Conservation (phyloP, 495 filamentous ascomycete species). For the Pseudevernia furfuracea region DNA sequence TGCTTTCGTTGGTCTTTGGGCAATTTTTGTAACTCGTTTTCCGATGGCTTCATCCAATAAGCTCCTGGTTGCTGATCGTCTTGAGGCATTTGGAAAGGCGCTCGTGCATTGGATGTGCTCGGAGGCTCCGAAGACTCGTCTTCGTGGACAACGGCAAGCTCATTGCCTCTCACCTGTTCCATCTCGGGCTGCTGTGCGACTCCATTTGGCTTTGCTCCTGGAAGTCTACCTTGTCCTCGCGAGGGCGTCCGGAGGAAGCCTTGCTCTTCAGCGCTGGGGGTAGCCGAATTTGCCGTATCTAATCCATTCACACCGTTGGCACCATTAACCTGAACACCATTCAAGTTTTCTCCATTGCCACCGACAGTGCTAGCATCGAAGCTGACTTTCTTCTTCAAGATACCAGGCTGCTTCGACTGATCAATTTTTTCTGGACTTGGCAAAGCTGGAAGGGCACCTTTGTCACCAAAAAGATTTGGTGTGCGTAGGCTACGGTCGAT, state of each 20-base stretch:
- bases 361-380: conserved; percentile 60
- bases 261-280: conserved; percentile 58
- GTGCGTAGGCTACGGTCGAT: conserved; percentile 78
- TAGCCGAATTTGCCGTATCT: conserved; percentile 40
- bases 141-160: conserved; percentile 73
- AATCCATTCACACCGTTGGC: conserved; percentile 41
- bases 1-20: conserved; percentile 61
- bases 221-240: conserved; percentile 40
- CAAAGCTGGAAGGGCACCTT: conserved; percentile 36
- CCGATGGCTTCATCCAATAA: conserved; percentile 78
- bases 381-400: conserved; percentile 76
- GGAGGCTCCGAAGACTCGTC: conserved; percentile 44
- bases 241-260: conserved; percentile 54
- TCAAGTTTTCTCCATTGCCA: conserved; percentile 31
- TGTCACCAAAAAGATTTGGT: conserved; percentile 55
- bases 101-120: conserved; percentile 31
- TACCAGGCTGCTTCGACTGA: conserved; percentile 32
- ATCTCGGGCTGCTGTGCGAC: conserved; percentile 50
- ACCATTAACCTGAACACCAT: conserved; percentile 25
- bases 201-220: conserved; percentile 40
- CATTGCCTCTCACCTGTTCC: conserved; percentile 65
- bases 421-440: conserved; percentile 31
- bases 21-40: conserved; percentile 66
- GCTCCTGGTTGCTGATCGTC: conserved; percentile 55
- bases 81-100: conserved; percentile 32